Base-by-base conservation (phyloP, 2,329 filamentous ascomycete species). In the Spiromastix sp. region DNA sequence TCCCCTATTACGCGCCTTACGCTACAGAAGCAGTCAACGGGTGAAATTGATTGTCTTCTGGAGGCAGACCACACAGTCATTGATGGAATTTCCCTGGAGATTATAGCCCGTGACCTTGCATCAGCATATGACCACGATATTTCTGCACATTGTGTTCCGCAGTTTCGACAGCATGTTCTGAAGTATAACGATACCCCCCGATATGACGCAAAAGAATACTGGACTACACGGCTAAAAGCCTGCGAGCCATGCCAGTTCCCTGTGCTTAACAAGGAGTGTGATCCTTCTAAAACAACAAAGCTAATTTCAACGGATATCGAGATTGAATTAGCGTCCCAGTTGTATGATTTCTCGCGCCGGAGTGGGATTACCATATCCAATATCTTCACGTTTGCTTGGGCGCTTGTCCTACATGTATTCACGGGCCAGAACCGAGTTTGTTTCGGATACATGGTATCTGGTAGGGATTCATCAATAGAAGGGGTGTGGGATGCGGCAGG, bases 361-460 rank as follows among this genome's bases (percentile, higher is more conserved):
- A n/a, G n/a, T 15, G 43, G 39, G 4, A 35, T 52, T 5, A 75
- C 70, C 0, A 41, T 68, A 0, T 66, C 70, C 1, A 68, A 62
- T 22, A 45, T 74, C 2, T 55, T 75, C 0, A 68, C 72, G 35
- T 57, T 69, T 18, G 59, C 60, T 0, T 75, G 72, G 72, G 66
- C 63, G 1, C 55, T 74, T 15, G 59, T 71, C 0, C 47, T 76
- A 3, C 58, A 63, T 2, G 53, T 52, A 3, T 72, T 70, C 42
- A 69, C 69, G 1, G 61, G 61, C 0, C 50, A 55, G 1, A 53
- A 56, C 2, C 64, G 70, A 26, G 61, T 73, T 0, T 68, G 64
- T 19, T 75, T 74, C 40, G 72, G 71, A 1, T 69, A 72, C 37
- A 60, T 73, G 0, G 51, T 70, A 3, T 70, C 68, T 0, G 72